Evolutionary conservation across 257 asterid species (phyloP), one percentile per base, ranked within the genome.

Genomic region (Solanum appendiculatum): DNA sequence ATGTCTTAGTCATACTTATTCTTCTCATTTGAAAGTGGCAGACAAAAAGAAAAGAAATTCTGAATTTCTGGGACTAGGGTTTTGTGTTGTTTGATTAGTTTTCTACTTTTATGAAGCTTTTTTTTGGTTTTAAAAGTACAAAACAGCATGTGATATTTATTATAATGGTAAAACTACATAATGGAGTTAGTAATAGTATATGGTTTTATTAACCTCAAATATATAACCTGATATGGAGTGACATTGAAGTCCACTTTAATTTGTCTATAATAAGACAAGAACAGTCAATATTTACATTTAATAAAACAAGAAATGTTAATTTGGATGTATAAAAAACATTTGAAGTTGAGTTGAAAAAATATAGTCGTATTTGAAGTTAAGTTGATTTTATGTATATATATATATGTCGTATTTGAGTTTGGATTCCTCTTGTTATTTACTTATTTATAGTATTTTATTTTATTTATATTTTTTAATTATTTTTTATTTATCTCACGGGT

Each of bases 21-120:
- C 81, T 86, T 90, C 89, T 80, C 15, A 42, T 60, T 3, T 12
- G 86, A 48, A 63, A 40, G 87, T 90, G 92, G 94, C 91, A 89
- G 93, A 89, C 93, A 77, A 85, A 69, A 86, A 58, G 87, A 70
- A 31, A 25, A 23, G 16, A 70, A 85, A 42, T 69, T 25, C 80
- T 20, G 69, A 56, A 70, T 51, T 46, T 48, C 66, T 81, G 42
- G 66, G 68, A 29, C 9, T 42, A 42, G 36, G 7, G 36, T 42
- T n/a, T 78, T 18, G 40, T 46, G 27, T 29, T 27, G 66, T 29
- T 29, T 27, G 44, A 36, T 36, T 73, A 16, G 29, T 48, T 18
- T 80, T 48, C 42, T 46, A 11, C 84, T 44, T 78, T 44, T 44
- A 5, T 21, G 16, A 29, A 6, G 31, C 7, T 25, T 1, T 40